Evolutionary conservation across 306 rosid genomes (phyloP).

Genomic region (Delonix regia): DNA sequence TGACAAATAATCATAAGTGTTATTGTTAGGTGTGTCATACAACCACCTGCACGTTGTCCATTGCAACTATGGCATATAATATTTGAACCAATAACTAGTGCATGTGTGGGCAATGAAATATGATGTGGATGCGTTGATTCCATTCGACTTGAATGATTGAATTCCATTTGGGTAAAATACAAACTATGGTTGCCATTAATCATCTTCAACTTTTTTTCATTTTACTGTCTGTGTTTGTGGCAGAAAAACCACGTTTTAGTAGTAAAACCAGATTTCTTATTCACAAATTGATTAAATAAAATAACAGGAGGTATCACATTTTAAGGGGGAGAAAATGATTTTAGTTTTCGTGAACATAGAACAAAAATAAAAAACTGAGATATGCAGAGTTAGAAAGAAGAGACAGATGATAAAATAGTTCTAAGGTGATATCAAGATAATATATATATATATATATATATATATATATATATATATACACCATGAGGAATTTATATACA

Average conservation of each 20-base stretch:
- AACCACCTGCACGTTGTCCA: background rate
- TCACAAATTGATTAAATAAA: background rate
- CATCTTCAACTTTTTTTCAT: background rate
- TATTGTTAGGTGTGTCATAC: too few species aligned
- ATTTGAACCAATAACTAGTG: background rate
- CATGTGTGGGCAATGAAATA: background rate
- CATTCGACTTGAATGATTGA: background rate
- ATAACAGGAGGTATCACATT: background rate
- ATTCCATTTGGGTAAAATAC: background rate
- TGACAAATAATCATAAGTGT: too few species aligned
- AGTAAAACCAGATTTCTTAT: background rate
- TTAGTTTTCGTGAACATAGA: background rate
- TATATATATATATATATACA: too few species aligned
- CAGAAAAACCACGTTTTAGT: background rate
- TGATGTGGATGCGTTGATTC: background rate
- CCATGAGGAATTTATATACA: conserved; percentile 28
- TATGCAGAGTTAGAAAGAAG: background rate
- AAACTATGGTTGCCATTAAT: background rate
- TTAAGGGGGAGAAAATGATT: background rate
- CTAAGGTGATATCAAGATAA: background rate
- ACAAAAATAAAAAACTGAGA: background rate
- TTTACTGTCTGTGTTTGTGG: background rate
- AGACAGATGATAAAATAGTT: background rate
- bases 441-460: too few species aligned
- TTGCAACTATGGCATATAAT: background rate